phyloP scores from a whole-genome alignment of 768 basidiomycete species.

The Pluteus cervinus region DNA sequence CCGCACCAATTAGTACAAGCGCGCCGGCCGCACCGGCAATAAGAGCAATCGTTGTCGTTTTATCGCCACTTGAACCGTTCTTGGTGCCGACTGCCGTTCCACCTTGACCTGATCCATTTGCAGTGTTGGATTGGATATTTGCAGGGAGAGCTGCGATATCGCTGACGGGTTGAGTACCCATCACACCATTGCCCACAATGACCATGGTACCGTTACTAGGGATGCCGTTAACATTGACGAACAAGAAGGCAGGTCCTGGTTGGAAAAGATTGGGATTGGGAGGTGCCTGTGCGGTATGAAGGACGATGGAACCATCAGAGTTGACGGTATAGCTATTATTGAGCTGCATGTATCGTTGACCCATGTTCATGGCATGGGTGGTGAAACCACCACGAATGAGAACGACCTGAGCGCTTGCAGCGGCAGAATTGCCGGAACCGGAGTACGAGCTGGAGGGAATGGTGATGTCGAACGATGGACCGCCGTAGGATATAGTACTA shows the following conservation, averaged over 20 bases:
- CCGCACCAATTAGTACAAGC: conserved; percentile 48
- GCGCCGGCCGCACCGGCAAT: conserved; percentile 48
- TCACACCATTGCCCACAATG: conserved; percentile 71
- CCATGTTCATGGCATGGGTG: conserved; percentile 87
- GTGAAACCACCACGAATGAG: conserved; percentile 83
- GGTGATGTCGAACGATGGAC: conserved; percentile 68
- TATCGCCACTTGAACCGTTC: conserved; percentile 17
- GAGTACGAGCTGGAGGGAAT: conserved; percentile 62
- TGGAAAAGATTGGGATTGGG: conserved; percentile 83
- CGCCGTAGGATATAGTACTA: conserved; percentile 77
- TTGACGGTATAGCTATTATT: conserved; percentile 83
- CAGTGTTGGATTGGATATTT: conserved; percentile 39
- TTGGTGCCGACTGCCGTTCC: conserved; percentile 6
- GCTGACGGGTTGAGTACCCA: conserved; percentile 62
- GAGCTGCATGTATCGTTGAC: conserved; percentile 75
- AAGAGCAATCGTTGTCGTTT: conserved; percentile 42
- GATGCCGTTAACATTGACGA: conserved; percentile 78
- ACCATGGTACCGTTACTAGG: conserved; percentile 76
- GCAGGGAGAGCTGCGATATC: conserved; percentile 40
- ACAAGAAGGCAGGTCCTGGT: conserved; percentile 84
- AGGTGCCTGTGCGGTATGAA: conserved; percentile 79
- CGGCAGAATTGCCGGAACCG: conserved; percentile 62
- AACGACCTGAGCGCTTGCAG: conserved; percentile 68
- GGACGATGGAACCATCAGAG: conserved; percentile 64
- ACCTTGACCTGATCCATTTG: conserved; percentile 28